Base-by-base conservation (phyloP, 306 rosid species). In the Acacia confusa region DNA sequence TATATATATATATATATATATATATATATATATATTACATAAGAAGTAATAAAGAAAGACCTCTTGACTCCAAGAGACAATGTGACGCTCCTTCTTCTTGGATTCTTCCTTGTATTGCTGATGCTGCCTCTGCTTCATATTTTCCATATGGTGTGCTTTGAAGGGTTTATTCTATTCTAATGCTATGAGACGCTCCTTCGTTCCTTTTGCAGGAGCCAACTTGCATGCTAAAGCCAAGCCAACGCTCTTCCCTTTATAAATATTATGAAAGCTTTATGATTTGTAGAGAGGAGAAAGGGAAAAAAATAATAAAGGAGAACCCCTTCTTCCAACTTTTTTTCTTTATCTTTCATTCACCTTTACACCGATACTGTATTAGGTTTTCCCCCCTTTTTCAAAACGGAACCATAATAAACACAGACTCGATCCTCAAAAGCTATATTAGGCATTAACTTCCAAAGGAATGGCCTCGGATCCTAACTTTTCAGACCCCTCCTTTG, bases 21-120 rank as follows among this genome's bases (percentile, higher is more conserved):
- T 50, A 74, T 77, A 71, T 40, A 15, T 4, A 50, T 50, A 50
- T 50, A 50, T 45, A 80, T n/a, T 30, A 27, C 32, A 55, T 27
- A 6, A 28, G 38, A 47, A 73, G 15, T 15, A 32, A 55, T 65
- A 75, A 77, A 70, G 68, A 65, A 72, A 72, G 48, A 93, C 99
- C 99, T 96, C 91, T 88, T 92, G 97, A 86, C 88, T 88, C 99
- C 99, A 96, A 32, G 95, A 88, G 75, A 96, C 99, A 77, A 96
- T 96, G 86, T 91, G 99, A 75, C 98, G 97, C 93, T 96, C 99
- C 97, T 96, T 96, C 98, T 95, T 95, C 97, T 90, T 92, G 57
- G 92, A 85, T 78, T 93, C 97, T 86, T 95, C 97, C 69, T 82
- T 84, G 16, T 63, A 83, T 41, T 74, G 50, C 50, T 77, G 79